Base-by-base conservation (phyloP, 1,284 basidiomycete species). In the Porphyrellus sp. region DNA sequence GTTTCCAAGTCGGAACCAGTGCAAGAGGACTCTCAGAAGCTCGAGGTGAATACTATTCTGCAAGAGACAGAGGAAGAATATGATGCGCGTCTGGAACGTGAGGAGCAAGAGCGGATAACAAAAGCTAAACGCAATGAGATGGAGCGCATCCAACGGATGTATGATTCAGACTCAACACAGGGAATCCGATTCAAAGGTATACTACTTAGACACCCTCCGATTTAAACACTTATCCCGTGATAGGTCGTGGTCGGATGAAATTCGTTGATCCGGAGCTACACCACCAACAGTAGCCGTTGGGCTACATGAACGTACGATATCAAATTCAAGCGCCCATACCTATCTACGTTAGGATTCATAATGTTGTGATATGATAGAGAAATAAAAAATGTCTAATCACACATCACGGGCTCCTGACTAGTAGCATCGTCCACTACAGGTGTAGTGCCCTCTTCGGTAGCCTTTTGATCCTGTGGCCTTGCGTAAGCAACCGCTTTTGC, bases 231-330 rank as follows among this genome's bases (percentile, higher is more conserved):
- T 5, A 41, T 38, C 27, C 12, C 46, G 5, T 53, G 8, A 8
- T 25, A 82, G 81, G 81, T 16, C 77, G 83, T 30, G 83, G 83
- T 39, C 71, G 80, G 54, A 86, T 86, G 84, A 83, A 84, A 59
- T 86, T 74, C 57, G 64, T 84, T 37, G 84, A 86, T 63, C 83
- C 83, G 33, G 84, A 81, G 54, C 59, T 74, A 38, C 68, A 69
- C 40, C 60, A 69, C 9, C 61, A 63, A 25, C 49, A 61, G 27
- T 67, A 67, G 54, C 5, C 12, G 11, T 5, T 25, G 7, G 45
- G 24, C 23, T 13, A 30, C 18, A 39, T 25, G 23, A 28, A 34
- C 16, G 23, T 37, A 38, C 23, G 38, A 39, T 55, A 60, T 50
- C 38, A n/a, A 40, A 45, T 23, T 27, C 25, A 23, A n/a, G 23